Percentiles rank a stretch among this genome's conserved stretches.
Evolutionary conservation across 306 rosid species (phyloP).

Genomic region (Prunus mira): DNA sequence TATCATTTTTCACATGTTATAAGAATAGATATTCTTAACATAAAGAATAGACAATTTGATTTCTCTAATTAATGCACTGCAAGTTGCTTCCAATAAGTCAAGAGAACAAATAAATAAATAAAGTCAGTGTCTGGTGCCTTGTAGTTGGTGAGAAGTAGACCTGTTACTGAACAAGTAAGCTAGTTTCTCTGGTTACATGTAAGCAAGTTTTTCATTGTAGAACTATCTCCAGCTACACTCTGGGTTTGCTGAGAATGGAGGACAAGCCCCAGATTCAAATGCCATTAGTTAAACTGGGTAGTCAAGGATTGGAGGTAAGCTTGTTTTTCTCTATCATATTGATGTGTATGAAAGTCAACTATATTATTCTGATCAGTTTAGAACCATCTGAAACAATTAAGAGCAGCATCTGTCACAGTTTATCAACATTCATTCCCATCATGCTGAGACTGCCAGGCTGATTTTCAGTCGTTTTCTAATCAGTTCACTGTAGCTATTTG

Average conservation of each 20-base stretch:
- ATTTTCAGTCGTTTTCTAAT: no score
- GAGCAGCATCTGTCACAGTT: background rate
- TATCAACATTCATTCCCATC: background rate
- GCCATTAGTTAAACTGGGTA: slow-evolving; percentile 67
- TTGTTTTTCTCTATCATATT: background rate
- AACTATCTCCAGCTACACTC: background rate
- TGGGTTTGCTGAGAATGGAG: slow-evolving; percentile 38
- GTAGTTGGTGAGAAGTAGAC: slow-evolving; percentile 9
- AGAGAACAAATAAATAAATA: background rate
- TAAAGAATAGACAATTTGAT: no score
- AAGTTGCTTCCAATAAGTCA: background rate
- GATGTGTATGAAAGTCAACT: background rate
- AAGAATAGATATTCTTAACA: no score
- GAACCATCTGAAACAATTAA: background rate
- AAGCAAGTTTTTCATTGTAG: background rate
- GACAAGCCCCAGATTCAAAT: slow-evolving; percentile 30
- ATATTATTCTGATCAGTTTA: background rate
- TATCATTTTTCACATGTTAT: no score
- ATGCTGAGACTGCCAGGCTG: no score
- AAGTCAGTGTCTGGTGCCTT: background rate
- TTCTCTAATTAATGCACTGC: background rate
- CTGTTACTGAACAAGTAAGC: background rate
- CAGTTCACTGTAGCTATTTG: background rate
- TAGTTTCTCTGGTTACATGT: background rate
- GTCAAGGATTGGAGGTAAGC: slow-evolving; percentile 69